Base-by-base conservation (phyloP, 306 rosid genomes). In the Inga leiocalycina region DNA sequence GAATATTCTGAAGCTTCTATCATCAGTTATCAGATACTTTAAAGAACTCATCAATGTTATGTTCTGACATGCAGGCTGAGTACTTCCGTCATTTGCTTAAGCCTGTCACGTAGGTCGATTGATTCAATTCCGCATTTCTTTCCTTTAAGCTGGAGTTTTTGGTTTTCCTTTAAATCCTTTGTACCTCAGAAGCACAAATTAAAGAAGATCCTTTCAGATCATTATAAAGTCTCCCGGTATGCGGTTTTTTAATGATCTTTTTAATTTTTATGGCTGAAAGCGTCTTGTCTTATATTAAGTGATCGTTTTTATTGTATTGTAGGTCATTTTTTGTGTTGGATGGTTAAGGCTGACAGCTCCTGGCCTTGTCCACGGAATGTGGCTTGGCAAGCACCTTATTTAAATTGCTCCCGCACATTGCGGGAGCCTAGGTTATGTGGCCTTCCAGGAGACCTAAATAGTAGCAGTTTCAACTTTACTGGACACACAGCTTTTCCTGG, bases 21-120 rank as follows among this genome's bases (percentile, higher is more conserved):
- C 51, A 71, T 45, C 24, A 57, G 30, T 74, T 56, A 43, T 81
- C 6, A 61, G 62, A 69, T 75, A 5, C 34, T 73, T 87, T 49
- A 59, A 72, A 81, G 71, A 78, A 69, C 77, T 81, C 65, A 65
- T 74, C 79, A 79, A 57, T 84, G 11, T 45, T 79, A 65, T 86
- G 66, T 51, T 78, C 75, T 74, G 59, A 76, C 73, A 80, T 82
- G 86, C 95, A 94, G 98, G 97, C 97, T 52, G 95, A 94, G 73
- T 94, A 94, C 86, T 94, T 94, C 81, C 97, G 98, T 41, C 94
- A 91, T 11, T 86, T 94, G 89, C 98, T 94, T 76, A 94, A 94
- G 86, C 98, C 98, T 78, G 91, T 94, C 72, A 94, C 98, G 95
- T 94, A 94, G 91, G 80, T 85, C 69, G 81, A 51, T 84, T 10